phyloP scores from a whole-genome alignment of 2,329 filamentous ascomycete genomes.

The Lachnellula willkommii region DNA sequence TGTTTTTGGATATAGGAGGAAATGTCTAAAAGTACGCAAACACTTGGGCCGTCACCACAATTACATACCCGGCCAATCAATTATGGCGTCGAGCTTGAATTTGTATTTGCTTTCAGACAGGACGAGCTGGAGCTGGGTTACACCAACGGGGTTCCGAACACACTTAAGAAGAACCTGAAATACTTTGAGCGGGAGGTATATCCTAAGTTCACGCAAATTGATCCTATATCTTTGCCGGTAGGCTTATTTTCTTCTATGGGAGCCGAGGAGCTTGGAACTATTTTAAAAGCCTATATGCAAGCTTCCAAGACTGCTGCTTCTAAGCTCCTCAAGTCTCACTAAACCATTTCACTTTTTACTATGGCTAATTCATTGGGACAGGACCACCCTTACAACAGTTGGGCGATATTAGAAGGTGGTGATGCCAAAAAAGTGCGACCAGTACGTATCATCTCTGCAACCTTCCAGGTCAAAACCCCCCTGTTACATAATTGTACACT shows the following conservation, averaged over 20 bases:
- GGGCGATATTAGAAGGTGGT: conserved; percentile 7
- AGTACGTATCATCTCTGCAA: not conserved
- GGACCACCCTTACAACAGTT: conserved; percentile 19
- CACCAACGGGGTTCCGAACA: not conserved
- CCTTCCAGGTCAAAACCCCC: too few species aligned
- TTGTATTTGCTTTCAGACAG: conserved; percentile 23
- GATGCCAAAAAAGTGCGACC: not conserved
- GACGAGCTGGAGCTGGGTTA: conserved; percentile 10
- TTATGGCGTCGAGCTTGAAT: conserved; percentile 25
- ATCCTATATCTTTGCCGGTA: not conserved
- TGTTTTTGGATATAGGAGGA: too few species aligned
- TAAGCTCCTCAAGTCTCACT: too few species aligned
- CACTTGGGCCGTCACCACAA: not conserved
- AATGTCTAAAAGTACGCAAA: too few species aligned
- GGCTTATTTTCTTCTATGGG: too few species aligned
- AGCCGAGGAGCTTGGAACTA: too few species aligned
- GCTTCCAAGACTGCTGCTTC: too few species aligned
- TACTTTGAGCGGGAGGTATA: conserved; percentile 11
- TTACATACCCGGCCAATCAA: not conserved
- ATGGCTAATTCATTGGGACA: too few species aligned
- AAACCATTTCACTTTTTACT: too few species aligned
- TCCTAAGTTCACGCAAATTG: conserved; percentile 2
- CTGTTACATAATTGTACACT: too few species aligned
- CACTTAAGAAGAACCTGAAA: conserved; percentile 8
- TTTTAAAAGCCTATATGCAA: too few species aligned